Base-by-base conservation (phyloP, 768 basidiomycete genomes). In the Trametes elegans region DNA sequence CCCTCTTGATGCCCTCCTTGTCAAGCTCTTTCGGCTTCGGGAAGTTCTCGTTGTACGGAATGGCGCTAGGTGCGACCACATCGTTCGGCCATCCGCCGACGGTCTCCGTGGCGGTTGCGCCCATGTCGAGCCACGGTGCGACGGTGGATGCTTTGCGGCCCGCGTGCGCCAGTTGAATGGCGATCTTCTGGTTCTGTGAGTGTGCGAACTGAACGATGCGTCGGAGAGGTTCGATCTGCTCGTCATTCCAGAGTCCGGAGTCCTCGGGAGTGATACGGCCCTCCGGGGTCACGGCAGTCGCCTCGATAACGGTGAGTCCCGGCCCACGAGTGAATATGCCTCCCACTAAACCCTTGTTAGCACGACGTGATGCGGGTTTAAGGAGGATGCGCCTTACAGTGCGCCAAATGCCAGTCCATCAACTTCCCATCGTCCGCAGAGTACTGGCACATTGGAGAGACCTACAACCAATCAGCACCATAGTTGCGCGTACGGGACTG, bases 121-220 rank as follows among this genome's bases (percentile, higher is more conserved):
- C 82, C 61, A 79, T 56, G 13, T 78, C 43, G 19, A 86, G 66
- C 85, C 85, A 90, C 0, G 86, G 84, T 0, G 82, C 78, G 16
- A 79, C 68, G 0, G 77, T 82, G 7, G 81, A 83, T 0, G 82
- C 86, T 66, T 90, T 90, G 11, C 88, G 74, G 0, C 89, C 89
- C 0, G 87, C 87, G 59, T 91, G 89, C 0, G 78, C 84, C 8
- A 91, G 78, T 64, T 92, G 90, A 43, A 90, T 84, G 13, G 74
- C 88, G n/a, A 90, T 78, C 43, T 83, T 82, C 64, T 85, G 82
- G 42, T 76, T 79, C 60, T 85, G 84, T 0, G 82, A 79, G 62
- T 88, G 85, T 13, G 85, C 85, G 49, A 88, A 87, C 52, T 85
- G 79, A 64, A 84, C 79, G 59, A 90, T 75, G 24, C 77, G 67